Evolutionary conservation across 1,284 basidiomycete genomes (phyloP).

Genomic region (Trichosporon sp.): DNA sequence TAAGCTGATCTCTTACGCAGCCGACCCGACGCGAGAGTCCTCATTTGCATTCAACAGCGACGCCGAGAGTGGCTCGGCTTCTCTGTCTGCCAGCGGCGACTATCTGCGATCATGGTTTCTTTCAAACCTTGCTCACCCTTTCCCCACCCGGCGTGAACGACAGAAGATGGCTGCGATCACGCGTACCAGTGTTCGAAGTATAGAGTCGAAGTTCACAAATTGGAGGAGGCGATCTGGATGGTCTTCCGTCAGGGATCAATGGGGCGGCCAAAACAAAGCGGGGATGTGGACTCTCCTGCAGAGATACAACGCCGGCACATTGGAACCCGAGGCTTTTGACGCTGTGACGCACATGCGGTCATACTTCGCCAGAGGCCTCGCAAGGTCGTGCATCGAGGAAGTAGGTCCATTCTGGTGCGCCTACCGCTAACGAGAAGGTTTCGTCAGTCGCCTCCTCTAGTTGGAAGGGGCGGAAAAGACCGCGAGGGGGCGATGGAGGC

Average conservation of each 20-base stretch:
- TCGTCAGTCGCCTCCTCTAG: too few relatives aligned
- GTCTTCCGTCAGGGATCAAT: not conserved
- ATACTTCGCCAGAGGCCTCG: not conserved
- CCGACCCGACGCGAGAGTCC: too few relatives aligned
- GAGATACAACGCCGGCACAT: not conserved
- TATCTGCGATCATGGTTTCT: not conserved
- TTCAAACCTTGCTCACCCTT: not conserved
- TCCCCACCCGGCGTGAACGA: constrained; percentile 4
- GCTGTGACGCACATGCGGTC: not conserved
- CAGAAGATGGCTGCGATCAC: not conserved
- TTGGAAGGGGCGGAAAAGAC: too few relatives aligned
- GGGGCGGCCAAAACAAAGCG: not conserved
- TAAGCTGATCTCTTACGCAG: too few relatives aligned
- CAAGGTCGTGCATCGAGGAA: not conserved
- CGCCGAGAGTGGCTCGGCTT: too few relatives aligned
- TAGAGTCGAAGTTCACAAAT: not conserved
- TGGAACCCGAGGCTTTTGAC: not conserved
- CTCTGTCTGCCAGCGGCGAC: not conserved
- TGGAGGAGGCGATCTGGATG: not conserved
- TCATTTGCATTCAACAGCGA: too few relatives aligned
- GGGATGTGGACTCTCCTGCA: not conserved
- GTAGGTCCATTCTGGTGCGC: too few relatives aligned
- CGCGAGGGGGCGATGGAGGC: too few relatives aligned
- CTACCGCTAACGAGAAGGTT: too few relatives aligned
- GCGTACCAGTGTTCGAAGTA: not conserved